Evolutionary conservation across 768 basidiomycete species (phyloP), one percentile per base, ranked within the genome.

Genomic region (Suillus variegatus): DNA sequence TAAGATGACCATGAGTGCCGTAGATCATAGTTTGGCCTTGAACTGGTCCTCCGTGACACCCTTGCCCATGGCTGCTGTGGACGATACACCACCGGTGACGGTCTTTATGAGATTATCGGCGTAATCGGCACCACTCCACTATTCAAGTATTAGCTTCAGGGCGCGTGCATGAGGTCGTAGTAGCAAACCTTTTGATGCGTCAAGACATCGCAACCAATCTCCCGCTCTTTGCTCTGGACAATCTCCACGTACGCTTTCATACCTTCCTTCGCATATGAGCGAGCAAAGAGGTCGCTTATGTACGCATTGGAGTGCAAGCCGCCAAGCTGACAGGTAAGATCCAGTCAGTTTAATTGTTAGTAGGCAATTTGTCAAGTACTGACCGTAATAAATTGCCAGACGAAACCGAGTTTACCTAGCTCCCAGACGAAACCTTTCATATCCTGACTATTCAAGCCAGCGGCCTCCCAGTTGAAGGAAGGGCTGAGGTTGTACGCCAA

Each of bases 171-270:
- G 47, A 20, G 35, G 61, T 9, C 1, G n/a, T 20, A 6, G 6
- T 25, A 46, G 69, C 85, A 44, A 72, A 93, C 93, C 86, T 90
- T 96, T 78, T 99, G 97, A 76, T 99, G 97, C 8, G 95, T 98
- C 70, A 99, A 88, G 32, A 99, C 97, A 73, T 99, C 97, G 67
- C 93, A 95, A 58, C 91, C 95, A 61, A 97, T 85, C 70, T 98
- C 95, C 60, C 95, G 86, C 75, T 99, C 97, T 76, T 87, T 91
- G 36, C 93, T 83, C 77, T 99, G 97, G 62, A 99, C 83, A 65
- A 99, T 81, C 79, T 96, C 94, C 67, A 98, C 96, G 74, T 99
- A 99, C 2, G 97, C 97, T 78, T 98, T 95, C 97, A 99, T 99
- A 49, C 97, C 97, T 67, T 97, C 96, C 78, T 89, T 90, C 44